Conservation (phyloP, 2,329 filamentous ascomycete species). For the Scytalidium sp. region DNA sequence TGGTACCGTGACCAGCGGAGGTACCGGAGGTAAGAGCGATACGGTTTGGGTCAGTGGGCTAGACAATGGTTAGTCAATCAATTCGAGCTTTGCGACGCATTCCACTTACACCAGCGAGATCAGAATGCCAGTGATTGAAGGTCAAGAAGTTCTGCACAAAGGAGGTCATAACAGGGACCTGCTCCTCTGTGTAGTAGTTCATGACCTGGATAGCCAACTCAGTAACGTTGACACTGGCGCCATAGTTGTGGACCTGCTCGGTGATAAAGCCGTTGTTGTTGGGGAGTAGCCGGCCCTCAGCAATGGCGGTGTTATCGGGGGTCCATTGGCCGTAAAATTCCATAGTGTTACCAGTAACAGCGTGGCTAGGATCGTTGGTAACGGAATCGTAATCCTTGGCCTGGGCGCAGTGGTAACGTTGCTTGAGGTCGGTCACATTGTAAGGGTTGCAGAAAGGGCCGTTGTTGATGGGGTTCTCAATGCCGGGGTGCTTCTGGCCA, state of each 20-base stretch:
- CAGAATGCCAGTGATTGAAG: conserved; percentile 43
- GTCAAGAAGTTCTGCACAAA: conserved; percentile 38
- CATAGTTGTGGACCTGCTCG: conserved; percentile 35
- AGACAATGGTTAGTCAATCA: conserved; percentile 7
- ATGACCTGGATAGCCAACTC: conserved; percentile 35
- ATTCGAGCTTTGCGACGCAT: neutral
- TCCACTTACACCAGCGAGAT: conserved; percentile 36
- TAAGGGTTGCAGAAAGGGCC: conserved; percentile 39
- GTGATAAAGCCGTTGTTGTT: conserved; percentile 37
- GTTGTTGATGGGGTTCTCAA: conserved; percentile 39
- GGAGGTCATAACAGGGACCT: conserved; percentile 38
- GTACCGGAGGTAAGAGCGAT: conserved; percentile 29
- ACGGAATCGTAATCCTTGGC: conserved; percentile 38
- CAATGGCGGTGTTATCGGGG: conserved; percentile 34
- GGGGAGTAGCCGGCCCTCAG: conserved; percentile 26
- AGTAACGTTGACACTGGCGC: conserved; percentile 26
- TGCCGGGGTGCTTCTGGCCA: conserved; percentile 33
- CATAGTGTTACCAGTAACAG: conserved; percentile 39
- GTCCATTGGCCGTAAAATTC: conserved; percentile 40
- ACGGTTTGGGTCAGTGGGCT: conserved; percentile 42
- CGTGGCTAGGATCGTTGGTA: conserved; percentile 38
- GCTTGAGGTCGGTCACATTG: conserved; percentile 29
- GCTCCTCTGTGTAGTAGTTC: conserved; percentile 40
- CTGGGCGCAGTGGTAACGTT: conserved; percentile 28
- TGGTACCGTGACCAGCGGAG: conserved; percentile 27